A percentile compares a stretch with the other conserved stretches of the same genome.
Evolutionary conservation across 2,329 filamentous ascomycete species (phyloP).

Genomic region (Fusarium secorum): DNA sequence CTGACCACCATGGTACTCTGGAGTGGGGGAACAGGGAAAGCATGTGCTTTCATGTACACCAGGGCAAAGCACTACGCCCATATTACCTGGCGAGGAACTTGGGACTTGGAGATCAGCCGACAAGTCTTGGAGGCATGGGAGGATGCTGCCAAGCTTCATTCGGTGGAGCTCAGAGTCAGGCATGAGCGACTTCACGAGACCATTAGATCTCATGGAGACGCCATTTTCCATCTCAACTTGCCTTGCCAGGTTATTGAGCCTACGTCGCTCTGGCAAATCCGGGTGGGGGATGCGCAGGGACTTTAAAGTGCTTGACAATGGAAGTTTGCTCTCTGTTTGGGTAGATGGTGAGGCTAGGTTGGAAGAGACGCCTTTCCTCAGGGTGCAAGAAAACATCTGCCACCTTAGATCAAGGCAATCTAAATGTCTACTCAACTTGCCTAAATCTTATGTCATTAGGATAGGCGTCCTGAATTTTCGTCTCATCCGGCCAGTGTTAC

Average conservation of each 20-base stretch:
- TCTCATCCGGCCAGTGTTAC: neutral
- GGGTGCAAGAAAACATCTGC: neutral
- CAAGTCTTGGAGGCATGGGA: neutral
- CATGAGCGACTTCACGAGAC: neutral
- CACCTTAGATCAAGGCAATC: neutral
- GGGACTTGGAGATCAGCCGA: neutral
- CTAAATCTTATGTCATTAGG: neutral
- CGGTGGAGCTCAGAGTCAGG: neutral
- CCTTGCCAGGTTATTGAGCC: constrained; percentile 6
- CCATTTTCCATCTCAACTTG: neutral
- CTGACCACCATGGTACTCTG: constrained; percentile 1
- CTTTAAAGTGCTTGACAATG: neutral
- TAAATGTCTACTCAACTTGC: neutral
- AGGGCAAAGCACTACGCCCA: neutral
- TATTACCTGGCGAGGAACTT: constrained; percentile 1
- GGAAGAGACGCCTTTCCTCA: neutral
- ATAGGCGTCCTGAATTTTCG: neutral
- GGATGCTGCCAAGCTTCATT: neutral
- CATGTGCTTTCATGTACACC: neutral
- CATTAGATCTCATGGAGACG: constrained; percentile 17
- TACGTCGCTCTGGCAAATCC: constrained; percentile 6
- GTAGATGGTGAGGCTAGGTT: too few relatives aligned
- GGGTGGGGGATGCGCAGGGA: neutral
- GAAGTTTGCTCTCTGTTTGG: neutral
- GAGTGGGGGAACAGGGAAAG: neutral